Conservation (phyloP, 805 yeast species). For the Lipomyces spencermartinsiae region DNA sequence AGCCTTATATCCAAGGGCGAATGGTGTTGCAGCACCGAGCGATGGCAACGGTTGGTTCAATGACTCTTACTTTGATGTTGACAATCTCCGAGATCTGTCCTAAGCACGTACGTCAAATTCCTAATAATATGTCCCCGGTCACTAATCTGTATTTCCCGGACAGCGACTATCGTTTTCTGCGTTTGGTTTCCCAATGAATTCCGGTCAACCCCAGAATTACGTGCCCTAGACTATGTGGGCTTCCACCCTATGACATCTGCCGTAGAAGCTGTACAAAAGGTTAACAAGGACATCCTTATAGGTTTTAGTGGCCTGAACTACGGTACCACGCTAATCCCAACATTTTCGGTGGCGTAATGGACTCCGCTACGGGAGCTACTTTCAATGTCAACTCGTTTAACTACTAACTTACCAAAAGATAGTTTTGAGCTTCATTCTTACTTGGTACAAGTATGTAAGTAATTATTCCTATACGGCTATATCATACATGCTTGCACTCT, state of each 20-base stretch:
- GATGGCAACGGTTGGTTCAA: constrained; percentile 9
- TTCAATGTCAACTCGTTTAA: not conserved
- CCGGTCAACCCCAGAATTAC: not conserved
- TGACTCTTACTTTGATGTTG: not conserved
- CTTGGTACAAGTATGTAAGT: too few relatives aligned
- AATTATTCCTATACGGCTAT: too few relatives aligned
- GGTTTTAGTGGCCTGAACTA: not conserved
- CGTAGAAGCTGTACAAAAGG: constrained; percentile 1
- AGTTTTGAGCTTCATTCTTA: not conserved
- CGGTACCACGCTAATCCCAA: not conserved
- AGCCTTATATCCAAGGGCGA: constrained; percentile 1
- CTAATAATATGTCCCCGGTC: not conserved
- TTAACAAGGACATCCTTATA: not conserved
- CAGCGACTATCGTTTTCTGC: not conserved
- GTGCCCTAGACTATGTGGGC: constrained; percentile 5
- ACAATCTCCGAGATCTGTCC: constrained; percentile 4
- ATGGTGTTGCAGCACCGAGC: constrained; percentile 1
- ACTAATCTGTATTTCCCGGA: not conserved
- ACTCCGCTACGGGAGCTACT: not conserved
- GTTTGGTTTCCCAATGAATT: too few relatives aligned
- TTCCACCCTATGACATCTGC: not conserved
- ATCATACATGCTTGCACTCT: constrained; percentile 2
- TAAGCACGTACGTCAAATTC: not conserved
- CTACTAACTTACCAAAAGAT: constrained; percentile 7
- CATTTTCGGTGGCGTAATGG: constrained; percentile 2